These are phyloP conservation scores for Pyricularia sp. DNA, from an alignment of 2,329 filamentous ascomycete genomes.

Conservation along the genomic window DNA sequence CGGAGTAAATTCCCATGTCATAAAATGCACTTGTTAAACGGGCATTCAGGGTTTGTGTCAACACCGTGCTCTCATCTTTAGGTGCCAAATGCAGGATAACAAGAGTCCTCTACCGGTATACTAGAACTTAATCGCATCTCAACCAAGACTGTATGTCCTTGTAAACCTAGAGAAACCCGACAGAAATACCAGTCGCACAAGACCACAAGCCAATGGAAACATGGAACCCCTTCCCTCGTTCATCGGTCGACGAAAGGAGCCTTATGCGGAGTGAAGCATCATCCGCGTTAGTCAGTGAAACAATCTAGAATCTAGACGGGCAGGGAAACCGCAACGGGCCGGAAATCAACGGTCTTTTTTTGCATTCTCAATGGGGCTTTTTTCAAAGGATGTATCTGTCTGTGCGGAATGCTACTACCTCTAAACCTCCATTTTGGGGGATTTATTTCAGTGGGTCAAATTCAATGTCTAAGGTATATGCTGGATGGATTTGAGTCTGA, in stretches of 20 bases:
- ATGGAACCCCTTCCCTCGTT: neutral
- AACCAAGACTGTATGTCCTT: neutral
- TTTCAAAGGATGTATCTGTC: neutral
- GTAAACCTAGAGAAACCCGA: neutral
- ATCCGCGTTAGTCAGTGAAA: neutral
- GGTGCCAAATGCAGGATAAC: too few relatives aligned
- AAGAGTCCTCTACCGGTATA: too few relatives aligned
- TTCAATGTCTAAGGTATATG: neutral
- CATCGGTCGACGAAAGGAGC: too few relatives aligned
- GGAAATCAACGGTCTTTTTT: neutral
- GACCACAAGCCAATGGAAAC: neutral
- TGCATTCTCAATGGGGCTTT: neutral
- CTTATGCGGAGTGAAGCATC: neutral
- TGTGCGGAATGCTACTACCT: neutral
- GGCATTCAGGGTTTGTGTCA: neutral
- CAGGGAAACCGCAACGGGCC: neutral
- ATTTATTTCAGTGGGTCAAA: neutral
- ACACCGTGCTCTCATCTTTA: neutral
- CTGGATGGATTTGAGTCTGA: neutral
- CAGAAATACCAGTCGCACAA: neutral
- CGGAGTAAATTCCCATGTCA: neutral
- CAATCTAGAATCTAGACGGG: neutral
- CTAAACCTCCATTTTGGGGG: neutral
- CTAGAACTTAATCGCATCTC: too few relatives aligned
- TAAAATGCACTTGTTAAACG: neutral